These are phyloP conservation scores for Oryza brachyantha DNA, from an alignment of 176 grass and related monocot species.

Conservation along the genomic window DNA sequence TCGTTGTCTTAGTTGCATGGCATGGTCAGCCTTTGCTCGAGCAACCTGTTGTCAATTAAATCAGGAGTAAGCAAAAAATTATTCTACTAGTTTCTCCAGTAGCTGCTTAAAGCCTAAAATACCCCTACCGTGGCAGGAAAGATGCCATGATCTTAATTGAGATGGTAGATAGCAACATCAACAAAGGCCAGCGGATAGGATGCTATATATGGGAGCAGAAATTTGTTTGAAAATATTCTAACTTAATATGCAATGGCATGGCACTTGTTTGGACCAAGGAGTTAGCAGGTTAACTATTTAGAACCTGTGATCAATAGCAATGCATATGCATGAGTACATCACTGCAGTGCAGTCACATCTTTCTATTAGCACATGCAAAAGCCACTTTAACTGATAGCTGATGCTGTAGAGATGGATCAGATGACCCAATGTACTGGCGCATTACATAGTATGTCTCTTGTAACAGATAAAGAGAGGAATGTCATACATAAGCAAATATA, in stretches of 20 bases:
- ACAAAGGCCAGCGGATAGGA: neutral
- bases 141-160: neutral
- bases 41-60: slow-evolving; percentile 43
- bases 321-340: neutral
- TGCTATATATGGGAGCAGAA: neutral
- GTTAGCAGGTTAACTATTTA: neutral
- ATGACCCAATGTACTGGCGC: neutral
- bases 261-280: neutral
- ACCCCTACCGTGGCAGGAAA: slow-evolving; percentile 1
- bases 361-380: neutral
- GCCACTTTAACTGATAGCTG: neutral
- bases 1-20: slow-evolving; percentile 37
- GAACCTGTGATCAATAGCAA: neutral
- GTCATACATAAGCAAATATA: neutral
- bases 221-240: neutral
- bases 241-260: neutral
- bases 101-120: slow-evolving; percentile 5
- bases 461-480: neutral
- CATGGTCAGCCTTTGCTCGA: slow-evolving; percentile 39
- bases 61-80: neutral
- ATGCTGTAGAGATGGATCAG: neutral
- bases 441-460: neutral
- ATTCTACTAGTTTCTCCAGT: neutral
- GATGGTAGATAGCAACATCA: neutral
- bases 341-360: neutral